Conservation (phyloP, 164 flowering plant species). For the Annona cherimola region DNA sequence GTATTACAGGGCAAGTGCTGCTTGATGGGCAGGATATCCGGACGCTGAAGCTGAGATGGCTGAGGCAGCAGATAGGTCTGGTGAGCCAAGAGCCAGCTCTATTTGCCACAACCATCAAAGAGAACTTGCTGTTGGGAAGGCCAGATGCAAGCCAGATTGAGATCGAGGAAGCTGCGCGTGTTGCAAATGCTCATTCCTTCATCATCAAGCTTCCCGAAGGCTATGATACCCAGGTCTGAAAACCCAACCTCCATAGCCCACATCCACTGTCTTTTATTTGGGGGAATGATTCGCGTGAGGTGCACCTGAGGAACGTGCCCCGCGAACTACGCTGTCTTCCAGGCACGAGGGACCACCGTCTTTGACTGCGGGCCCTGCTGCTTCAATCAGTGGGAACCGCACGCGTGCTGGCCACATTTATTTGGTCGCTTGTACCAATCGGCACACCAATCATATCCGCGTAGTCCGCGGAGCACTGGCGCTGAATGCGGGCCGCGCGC, state of each 20-base stretch:
- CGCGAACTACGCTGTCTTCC: not conserved
- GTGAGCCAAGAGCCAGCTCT: slow-evolving; percentile 98
- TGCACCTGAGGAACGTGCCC: not conserved
- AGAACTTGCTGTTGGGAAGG: slow-evolving; percentile 84
- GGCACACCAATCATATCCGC: too few relatives aligned
- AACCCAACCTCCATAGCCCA: not conserved
- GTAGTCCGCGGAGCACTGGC: too few relatives aligned
- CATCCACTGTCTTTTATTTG: not conserved
- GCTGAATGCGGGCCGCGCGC: too few relatives aligned
- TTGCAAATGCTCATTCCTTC: slow-evolving; percentile 95
- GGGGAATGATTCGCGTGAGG: not conserved
- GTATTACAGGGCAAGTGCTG: slow-evolving; percentile 63
- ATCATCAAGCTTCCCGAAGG: slow-evolving; percentile 85
- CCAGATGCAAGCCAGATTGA: slow-evolving; percentile 76
- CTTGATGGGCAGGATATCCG: slow-evolving; percentile 93
- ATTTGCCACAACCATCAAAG: slow-evolving; percentile 89
- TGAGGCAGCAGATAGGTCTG: slow-evolving; percentile 93
- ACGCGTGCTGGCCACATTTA: not conserved
- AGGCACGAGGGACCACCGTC: not conserved
- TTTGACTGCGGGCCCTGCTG: not conserved
- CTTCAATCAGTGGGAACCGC: not conserved
- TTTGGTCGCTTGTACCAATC: too few relatives aligned
- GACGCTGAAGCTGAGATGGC: slow-evolving; percentile 73
- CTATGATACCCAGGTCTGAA: slow-evolving; percentile 80
- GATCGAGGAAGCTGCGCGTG: slow-evolving; percentile 94